These are phyloP conservation scores for Tripterygium wilfordii DNA, from an alignment of 177 flowering plant species.

Conservation along the genomic window DNA sequence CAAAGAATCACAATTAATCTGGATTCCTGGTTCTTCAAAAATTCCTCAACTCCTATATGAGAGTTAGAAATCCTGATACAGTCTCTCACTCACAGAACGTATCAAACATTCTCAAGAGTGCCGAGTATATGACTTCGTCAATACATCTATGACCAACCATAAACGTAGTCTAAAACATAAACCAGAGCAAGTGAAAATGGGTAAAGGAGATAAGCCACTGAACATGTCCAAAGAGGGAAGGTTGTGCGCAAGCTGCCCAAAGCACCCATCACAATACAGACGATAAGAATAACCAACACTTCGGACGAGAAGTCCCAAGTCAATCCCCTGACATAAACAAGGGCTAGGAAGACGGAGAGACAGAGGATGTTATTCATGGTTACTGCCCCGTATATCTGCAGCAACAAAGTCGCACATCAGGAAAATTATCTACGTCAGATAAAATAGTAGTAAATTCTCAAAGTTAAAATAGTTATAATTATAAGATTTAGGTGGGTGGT, in stretches of 20 bases:
- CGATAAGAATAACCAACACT: conserved; percentile 79
- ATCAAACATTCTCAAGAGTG: no score
- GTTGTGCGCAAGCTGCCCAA: conserved; percentile 76
- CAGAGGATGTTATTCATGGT: conserved; percentile 92
- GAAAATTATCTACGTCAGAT: no score
- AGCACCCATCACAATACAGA: conserved; percentile 77
- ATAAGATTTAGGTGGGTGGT: no score
- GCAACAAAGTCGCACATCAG: neutral
- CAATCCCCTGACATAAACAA: conserved; percentile 68
- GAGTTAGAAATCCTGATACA: no score
- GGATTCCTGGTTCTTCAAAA: no score
- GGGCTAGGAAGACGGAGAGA: conserved; percentile 78
- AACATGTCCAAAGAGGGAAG: conserved; percentile 85
- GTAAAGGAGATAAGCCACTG: conserved; percentile 61
- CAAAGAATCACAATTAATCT: no score
- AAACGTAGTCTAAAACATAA: conserved; percentile 75
- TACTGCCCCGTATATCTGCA: conserved; percentile 89
- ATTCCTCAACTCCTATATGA: no score
- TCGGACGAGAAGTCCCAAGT: conserved; percentile 96
- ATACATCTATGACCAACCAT: conserved; percentile 78
- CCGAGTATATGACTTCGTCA: neutral
- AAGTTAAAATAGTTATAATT: no score
- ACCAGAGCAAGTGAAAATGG: conserved; percentile 83
- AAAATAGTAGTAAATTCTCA: no score
- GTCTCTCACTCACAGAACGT: no score